Percentiles rank a stretch among this genome's conserved stretches.
phyloP scores from a whole-genome alignment of 331 rosid genomes.

The Dryas integrifolia region DNA sequence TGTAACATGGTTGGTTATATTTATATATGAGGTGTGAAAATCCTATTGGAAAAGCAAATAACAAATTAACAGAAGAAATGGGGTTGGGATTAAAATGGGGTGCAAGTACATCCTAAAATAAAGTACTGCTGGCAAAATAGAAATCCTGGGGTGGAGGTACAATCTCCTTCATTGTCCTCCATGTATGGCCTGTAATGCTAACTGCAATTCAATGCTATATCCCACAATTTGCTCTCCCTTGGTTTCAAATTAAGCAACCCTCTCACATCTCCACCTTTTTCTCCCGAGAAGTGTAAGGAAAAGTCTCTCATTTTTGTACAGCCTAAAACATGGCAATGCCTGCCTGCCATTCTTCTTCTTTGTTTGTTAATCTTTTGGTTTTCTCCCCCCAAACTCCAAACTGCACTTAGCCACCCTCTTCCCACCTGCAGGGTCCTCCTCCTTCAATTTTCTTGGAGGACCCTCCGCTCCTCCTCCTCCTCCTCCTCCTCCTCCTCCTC shows the following conservation, averaged over 20 bases:
- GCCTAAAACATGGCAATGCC: conserved; percentile 25
- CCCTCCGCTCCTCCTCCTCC: conserved; percentile 28
- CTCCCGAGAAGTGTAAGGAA: conserved; percentile 49
- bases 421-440: conserved; percentile 62
- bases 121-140: conserved; percentile 17
- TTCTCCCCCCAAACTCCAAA: conserved; percentile 15
- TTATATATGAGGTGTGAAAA: neutral
- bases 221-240: conserved; percentile 33
- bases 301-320: conserved; percentile 32
- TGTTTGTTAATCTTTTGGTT: conserved; percentile 18
- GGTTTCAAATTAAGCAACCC: conserved; percentile 28
- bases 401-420: conserved; percentile 22
- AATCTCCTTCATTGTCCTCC: neutral
- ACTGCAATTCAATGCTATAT: conserved; percentile 14
- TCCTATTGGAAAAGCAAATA: no score
- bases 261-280: conserved; percentile 45
- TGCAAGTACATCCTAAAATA: neutral
- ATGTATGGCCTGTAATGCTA: conserved; percentile 16
- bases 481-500: conserved; percentile 4
- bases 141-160: neutral
- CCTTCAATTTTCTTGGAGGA: conserved; percentile 69
- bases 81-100: no score
- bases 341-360: conserved; percentile 16
- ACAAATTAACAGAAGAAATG: no score
- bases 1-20: no score